Base-by-base conservation (phyloP, 2,329 filamentous ascomycete genomes). In the Talaromyces sp. region DNA sequence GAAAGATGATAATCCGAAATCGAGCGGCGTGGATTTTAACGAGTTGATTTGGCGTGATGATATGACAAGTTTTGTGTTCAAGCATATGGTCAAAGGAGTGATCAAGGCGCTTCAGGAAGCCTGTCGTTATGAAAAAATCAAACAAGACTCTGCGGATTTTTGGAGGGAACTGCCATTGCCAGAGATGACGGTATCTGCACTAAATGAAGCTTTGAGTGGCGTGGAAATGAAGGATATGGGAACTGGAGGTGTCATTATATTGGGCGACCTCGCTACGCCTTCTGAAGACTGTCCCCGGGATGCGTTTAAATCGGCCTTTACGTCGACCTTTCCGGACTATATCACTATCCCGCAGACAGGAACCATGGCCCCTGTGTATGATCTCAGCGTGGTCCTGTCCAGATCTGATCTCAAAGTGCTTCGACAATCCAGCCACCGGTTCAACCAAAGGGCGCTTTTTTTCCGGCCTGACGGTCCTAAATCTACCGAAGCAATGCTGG, bases 21-120 rank as follows among this genome's bases (percentile, higher is more conserved):
- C 74, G 28, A 70, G 68, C 1, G 51, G 64, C 6, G 53, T 57
- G 1, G 67, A 74, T 12, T 61, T 74, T 27, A 70, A 67, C 31
- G 68, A 69, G 5, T 59, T 80, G 12, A 69, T 79, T 1, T 83
- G 81, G 80, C 73, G 79, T 14, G 68, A 77, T 56, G 79, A 83
- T 66, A 82, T 83, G 76, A 68, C 78, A 3, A 70, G 73, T 3
- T 74, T 81, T 53, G 66, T 82, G 3, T 65, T 79, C 0, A 65
- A 64, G 6, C 63, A 74, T 53, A 70, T 82, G 69, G 73, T 74
- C 23, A 71, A 68, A 52, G 69, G 74, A 9, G 69, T 75, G 0
- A 54, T 73, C 7, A 73, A 71, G 57, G 70, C 72, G n/a, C 64
- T 83, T 52, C 70, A 72, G 44, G 75, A 70, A 62, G 70, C 65